Evolutionary conservation across 257 asterid genomes (phyloP), one percentile per base, ranked within the genome.

Genomic region (Linderniella brevidens): DNA sequence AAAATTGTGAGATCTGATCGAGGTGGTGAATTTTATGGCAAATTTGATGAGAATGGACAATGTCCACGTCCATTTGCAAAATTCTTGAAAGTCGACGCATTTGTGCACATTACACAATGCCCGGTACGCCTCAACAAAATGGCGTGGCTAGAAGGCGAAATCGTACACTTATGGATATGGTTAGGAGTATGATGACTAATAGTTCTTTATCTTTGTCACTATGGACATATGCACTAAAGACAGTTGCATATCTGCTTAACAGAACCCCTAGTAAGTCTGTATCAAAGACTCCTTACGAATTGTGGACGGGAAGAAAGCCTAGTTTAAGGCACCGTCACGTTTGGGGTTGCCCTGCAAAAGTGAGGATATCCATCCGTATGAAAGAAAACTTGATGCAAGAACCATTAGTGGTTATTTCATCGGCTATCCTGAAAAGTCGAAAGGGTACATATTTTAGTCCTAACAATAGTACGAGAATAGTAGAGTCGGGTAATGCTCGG

Each of bases 151-250:
- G 8, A 9, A 38, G 43, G 3, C 13, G 13, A 38, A 38, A 9
- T n/a, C 12, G 43, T 9, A 38, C 43, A 2, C 14, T 38, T 9
- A 38, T 38, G 43, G 43, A 38, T 38, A 25, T 38, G 14, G 43
- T 38, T 38, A 38, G 43, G 43, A 38, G 43, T 38, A 38, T 38
- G 43, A 3, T 38, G n/a, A n/a, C n/a, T n/a, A n/a, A n/a, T 38
- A 38, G 43, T 38, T 9, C 3, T 38, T 3, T 25, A 25, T 8
- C 43, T 38, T 38, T n/a, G 14, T 38, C 14, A 38, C 8, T n/a
- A 11, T 9, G 14, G 14, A 38, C 43, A 9, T 38, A 3, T 9
- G 14, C 14, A 1, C 14, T 38, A 38, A 38, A 38, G n/a, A 38
- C 14, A 2, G 43, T 8, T n/a, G 43, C 14, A n/a, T 38, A 38